phyloP scores from a whole-genome alignment of 495 filamentous ascomycete genomes.

The Gamarada debralockiae region DNA sequence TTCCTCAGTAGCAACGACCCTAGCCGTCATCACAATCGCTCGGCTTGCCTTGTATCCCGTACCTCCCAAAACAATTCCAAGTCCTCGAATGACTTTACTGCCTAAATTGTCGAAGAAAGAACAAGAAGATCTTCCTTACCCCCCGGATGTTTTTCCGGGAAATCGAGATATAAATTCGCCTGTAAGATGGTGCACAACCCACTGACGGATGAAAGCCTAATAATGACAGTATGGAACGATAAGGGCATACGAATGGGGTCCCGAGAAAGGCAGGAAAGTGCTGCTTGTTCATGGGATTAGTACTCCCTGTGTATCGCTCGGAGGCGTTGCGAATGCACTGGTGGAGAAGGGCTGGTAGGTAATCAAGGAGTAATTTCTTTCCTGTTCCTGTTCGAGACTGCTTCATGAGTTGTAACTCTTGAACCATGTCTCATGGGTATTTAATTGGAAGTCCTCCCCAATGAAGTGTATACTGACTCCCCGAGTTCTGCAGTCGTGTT shows the following conservation, averaged over 20 bases:
- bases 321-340: conserved; percentile 62
- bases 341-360: conserved; percentile 71
- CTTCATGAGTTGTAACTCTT: too few species aligned
- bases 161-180: conserved; percentile 68
- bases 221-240: conserved; percentile 67
- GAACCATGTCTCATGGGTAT: too few species aligned
- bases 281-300: conserved; percentile 83
- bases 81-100: conserved; percentile 33
- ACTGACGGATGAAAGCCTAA: neutral
- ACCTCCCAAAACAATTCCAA: conserved; percentile 10
- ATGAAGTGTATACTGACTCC: too few species aligned
- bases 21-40: conserved; percentile 6
- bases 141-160: conserved; percentile 70
- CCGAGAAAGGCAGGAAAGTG: conserved; percentile 73
- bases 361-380: too few species aligned
- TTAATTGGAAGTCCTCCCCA: too few species aligned
- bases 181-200: conserved; percentile 9
- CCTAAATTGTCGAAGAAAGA: conserved; percentile 43
- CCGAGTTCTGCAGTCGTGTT: too few species aligned
- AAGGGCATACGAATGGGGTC: conserved; percentile 87
- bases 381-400: too few species aligned
- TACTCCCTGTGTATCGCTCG: conserved; percentile 73
- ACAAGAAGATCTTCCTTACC: conserved; percentile 57
- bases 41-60: neutral
- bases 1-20: conserved; percentile 9